A percentile compares a stretch with the other conserved stretches of the same genome.
Conservation (phyloP, 2,329 filamentous ascomycete genomes). For the Xylariaceae sp. region DNA sequence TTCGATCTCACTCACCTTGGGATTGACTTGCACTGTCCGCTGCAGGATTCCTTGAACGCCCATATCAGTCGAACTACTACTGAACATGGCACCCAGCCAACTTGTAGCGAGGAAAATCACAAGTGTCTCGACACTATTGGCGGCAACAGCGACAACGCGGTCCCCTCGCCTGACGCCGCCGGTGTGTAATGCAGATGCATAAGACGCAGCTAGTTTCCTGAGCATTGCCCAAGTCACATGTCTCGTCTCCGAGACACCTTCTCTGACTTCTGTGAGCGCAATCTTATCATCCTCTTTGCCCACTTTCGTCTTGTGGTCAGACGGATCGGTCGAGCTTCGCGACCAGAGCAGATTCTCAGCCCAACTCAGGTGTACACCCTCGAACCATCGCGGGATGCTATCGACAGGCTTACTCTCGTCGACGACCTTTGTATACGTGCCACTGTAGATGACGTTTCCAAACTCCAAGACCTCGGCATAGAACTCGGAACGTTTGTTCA, state of each 20-base stretch:
- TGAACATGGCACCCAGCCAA: slow-evolving; percentile 72
- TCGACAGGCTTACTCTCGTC: slow-evolving; percentile 70
- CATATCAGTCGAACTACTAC: slow-evolving; percentile 77
- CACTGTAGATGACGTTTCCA: slow-evolving; percentile 59
- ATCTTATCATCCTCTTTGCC: slow-evolving; percentile 69
- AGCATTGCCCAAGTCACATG: slow-evolving; percentile 66
- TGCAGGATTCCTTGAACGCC: slow-evolving; percentile 74
- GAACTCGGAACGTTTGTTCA: slow-evolving; percentile 58
- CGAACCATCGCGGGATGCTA: slow-evolving; percentile 71
- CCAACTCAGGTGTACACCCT: slow-evolving; percentile 69
- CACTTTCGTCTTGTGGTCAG: slow-evolving; percentile 44
- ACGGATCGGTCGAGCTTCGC: slow-evolving; percentile 36
- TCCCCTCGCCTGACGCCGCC: slow-evolving; percentile 68
- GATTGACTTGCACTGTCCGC: slow-evolving; percentile 68
- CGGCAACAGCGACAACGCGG: slow-evolving; percentile 69
- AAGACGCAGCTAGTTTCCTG: slow-evolving; percentile 50
- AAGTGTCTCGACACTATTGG: slow-evolving; percentile 71
- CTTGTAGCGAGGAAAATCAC: slow-evolving; percentile 66
- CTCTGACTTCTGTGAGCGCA: slow-evolving; percentile 68
- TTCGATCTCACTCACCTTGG: slow-evolving; percentile 46
- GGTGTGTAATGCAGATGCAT: slow-evolving; percentile 64
- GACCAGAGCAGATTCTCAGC: slow-evolving; percentile 76
- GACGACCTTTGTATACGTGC: slow-evolving; percentile 56
- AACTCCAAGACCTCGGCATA: slow-evolving; percentile 61
- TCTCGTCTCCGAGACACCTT: slow-evolving; percentile 54